Conservation (phyloP, 306 rosid genomes). For the Lathyrus aphaca region DNA sequence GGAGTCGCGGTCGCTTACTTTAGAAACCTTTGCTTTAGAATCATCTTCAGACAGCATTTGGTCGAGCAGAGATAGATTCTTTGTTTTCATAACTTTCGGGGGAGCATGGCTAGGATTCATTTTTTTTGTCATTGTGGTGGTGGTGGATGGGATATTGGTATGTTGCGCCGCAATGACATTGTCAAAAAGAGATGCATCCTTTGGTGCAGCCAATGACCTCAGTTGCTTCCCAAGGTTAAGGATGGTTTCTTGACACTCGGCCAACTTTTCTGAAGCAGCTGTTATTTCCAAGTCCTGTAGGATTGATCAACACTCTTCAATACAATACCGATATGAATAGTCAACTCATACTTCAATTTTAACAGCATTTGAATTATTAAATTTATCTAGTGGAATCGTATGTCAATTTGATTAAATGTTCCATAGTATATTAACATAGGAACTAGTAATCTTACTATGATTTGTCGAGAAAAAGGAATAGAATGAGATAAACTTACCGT, state of each 20-base stretch:
- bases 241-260: constrained; percentile 95
- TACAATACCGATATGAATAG: constrained; percentile 17
- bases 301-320: constrained; percentile 34
- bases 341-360: constrained; percentile 16
- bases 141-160: constrained; percentile 2
- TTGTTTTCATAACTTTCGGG: constrained; percentile 40
- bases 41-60: constrained; percentile 82
- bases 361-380: neutral
- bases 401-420: constrained; percentile 9
- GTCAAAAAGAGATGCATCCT: constrained; percentile 64
- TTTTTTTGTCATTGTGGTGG: neutral
- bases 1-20: constrained; percentile 41
- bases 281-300: constrained; percentile 87
- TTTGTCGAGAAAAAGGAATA: constrained; percentile 17
- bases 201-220: constrained; percentile 78
- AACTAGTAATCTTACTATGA: constrained; percentile 14
- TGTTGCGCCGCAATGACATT: constrained; percentile 47
- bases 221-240: constrained; percentile 86
- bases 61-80: constrained; percentile 66
- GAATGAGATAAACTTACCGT: constrained; percentile 61
- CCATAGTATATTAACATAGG: constrained; percentile 13
- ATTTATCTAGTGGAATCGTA: neutral
- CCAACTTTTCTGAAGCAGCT: constrained; percentile 89
- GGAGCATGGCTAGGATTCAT: constrained; percentile 34
- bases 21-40: constrained; percentile 42